Conservation (phyloP, 495 filamentous ascomycete species). For the Cryomyces antarcticus region DNA sequence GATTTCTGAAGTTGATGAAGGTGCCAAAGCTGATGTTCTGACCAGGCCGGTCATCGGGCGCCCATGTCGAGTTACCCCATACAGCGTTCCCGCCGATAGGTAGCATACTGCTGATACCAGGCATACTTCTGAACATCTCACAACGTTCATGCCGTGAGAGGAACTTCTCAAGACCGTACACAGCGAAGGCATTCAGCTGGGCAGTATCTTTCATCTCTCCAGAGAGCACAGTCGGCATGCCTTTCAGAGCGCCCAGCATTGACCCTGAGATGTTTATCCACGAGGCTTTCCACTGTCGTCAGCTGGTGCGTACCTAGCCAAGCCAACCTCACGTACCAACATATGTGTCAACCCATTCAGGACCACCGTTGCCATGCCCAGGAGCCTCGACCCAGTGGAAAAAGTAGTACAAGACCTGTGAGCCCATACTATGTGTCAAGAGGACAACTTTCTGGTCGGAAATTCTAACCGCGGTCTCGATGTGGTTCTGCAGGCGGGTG, state of each 20-base stretch:
- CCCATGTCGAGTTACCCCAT: slow-evolving; percentile 80
- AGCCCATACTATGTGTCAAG: slow-evolving; percentile 93
- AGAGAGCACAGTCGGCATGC: slow-evolving; percentile 72
- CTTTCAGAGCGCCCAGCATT: slow-evolving; percentile 91
- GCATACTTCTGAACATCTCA: slow-evolving; percentile 93
- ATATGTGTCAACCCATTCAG: slow-evolving; percentile 74
- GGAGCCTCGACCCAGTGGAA: slow-evolving; percentile 88
- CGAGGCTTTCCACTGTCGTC: no score
- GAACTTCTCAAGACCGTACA: slow-evolving; percentile 94
- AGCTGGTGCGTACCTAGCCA: no score
- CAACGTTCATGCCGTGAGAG: slow-evolving; percentile 72
- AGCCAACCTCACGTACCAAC: slow-evolving; percentile 36
- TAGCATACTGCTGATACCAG: slow-evolving; percentile 86
- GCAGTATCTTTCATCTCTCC: slow-evolving; percentile 98
- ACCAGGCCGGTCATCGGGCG: slow-evolving; percentile 65
- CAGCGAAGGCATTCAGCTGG: slow-evolving; percentile 90
- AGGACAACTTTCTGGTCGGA: slow-evolving; percentile 62
- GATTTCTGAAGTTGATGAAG: slow-evolving; percentile 68
- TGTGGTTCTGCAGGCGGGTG: slow-evolving; percentile 67
- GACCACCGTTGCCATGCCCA: slow-evolving; percentile 59
- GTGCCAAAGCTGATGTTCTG: slow-evolving; percentile 56
- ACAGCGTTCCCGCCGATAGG: slow-evolving; percentile 88
- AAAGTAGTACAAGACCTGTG: slow-evolving; percentile 88
- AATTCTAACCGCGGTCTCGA: slow-evolving; percentile 56
- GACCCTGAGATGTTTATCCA: slow-evolving; percentile 98